Conservation (phyloP, 805 yeast species). For the Brettanomyces bruxellensis region DNA sequence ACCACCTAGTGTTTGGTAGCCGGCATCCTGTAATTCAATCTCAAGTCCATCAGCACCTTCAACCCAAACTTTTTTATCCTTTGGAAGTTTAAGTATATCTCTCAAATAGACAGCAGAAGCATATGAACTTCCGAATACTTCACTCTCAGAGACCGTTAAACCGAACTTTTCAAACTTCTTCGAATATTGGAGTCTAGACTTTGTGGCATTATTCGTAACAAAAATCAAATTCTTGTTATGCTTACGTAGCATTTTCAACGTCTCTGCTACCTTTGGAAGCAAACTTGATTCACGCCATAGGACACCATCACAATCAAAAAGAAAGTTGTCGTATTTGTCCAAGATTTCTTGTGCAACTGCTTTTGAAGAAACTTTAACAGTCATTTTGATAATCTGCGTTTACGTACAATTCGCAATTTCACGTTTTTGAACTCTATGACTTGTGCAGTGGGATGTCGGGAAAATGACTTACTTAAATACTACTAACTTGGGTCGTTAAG, state of each 20-base stretch:
- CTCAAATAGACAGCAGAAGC: slow-evolving; percentile 84
- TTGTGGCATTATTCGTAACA: slow-evolving; percentile 94
- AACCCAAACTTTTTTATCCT: slow-evolving; percentile 75
- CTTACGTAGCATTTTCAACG: slow-evolving; percentile 49
- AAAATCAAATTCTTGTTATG: slow-evolving; percentile 64
- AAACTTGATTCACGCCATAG: slow-evolving; percentile 84
- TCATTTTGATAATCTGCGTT: slow-evolving; percentile 20
- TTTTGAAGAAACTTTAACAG: slow-evolving; percentile 39
- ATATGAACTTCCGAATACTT: slow-evolving; percentile 86
- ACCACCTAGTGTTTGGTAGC: slow-evolving; percentile 77
- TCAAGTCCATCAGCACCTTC: slow-evolving; percentile 84
- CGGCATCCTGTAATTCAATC: slow-evolving; percentile 66
- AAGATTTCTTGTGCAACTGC: slow-evolving; percentile 47
- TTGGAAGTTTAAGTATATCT: slow-evolving; percentile 65
- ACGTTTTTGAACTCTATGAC: no score
- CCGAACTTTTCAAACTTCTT: slow-evolving; percentile 63
- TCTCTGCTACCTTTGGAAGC: slow-evolving; percentile 72
- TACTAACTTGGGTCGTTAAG: no score
- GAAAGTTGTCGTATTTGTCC: slow-evolving; percentile 66
- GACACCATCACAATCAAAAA: slow-evolving; percentile 97
- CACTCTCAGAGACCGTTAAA: slow-evolving; percentile 40
- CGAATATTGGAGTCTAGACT: slow-evolving; percentile 71
- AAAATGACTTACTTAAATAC: no score
- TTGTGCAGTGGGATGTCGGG: no score
- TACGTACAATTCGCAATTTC: no score